Percentiles rank a stretch among this genome's conserved stretches.
Conservation (phyloP, 805 yeast species). For the Suhomyces sp. region DNA sequence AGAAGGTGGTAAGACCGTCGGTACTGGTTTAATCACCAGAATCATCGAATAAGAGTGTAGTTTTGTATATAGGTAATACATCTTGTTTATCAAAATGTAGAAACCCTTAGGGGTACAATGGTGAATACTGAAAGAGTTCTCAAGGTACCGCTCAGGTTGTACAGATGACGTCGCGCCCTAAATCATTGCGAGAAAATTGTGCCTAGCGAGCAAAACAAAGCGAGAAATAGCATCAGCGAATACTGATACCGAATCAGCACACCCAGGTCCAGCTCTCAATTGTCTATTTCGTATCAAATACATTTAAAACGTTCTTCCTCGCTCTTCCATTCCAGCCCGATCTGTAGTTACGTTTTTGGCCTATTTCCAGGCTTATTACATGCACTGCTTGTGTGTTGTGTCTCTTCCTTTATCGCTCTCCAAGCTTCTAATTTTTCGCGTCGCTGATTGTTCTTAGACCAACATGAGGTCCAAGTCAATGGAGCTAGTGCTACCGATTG, state of each 20-base stretch:
- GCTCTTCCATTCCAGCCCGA: neutral
- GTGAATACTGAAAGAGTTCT: neutral
- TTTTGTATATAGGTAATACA: slow-evolving; percentile 3
- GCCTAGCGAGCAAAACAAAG: neutral
- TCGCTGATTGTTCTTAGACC: neutral
- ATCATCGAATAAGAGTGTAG: slow-evolving; percentile 55
- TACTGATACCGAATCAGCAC: neutral
- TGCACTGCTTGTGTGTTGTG: too few relatives aligned
- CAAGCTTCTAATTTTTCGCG: neutral
- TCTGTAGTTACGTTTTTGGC: neutral
- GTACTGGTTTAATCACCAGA: slow-evolving; percentile 96
- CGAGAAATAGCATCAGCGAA: neutral
- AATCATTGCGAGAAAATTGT: neutral
- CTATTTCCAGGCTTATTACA: neutral
- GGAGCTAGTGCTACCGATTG: slow-evolving; percentile 27
- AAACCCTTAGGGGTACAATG: neutral
- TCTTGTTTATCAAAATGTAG: neutral
- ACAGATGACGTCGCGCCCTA: neutral
- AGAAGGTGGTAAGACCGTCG: slow-evolving; percentile 99
- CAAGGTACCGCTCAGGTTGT: too few relatives aligned
- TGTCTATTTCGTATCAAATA: neutral
- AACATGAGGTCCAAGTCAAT: slow-evolving; percentile 2
- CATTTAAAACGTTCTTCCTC: neutral
- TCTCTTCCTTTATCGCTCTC: neutral
- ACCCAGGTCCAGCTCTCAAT: neutral